Base-by-base conservation (phyloP, 2,329 filamentous ascomycete genomes). In the Chaetomium strumarium region DNA sequence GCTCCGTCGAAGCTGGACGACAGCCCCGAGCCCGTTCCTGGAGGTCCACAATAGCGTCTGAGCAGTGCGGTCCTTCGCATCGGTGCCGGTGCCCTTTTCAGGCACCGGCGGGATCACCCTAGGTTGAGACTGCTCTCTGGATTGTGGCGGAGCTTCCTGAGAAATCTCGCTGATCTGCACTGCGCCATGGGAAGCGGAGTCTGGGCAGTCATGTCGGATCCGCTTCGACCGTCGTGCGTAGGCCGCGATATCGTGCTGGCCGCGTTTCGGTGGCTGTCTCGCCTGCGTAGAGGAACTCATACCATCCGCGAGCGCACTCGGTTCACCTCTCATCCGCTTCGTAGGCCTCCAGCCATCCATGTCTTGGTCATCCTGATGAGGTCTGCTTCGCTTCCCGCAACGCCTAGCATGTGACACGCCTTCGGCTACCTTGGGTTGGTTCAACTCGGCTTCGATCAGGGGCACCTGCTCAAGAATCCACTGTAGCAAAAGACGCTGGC, bases 391-490 rank as follows among this genome's bases (percentile, higher is more conserved):
- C 38, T 41, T 41, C 36, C 3, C 47, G 39, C 33, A 1, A 43
- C 33, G 38, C 33, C 17, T 12, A 19, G 31, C 12, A 9, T 16
- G 17, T 20, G 39, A 38, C 19, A 19, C 48, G 41, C 24, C 42
- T 36, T 46, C n/a, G n/a, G n/a, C n/a, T n/a, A n/a, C n/a, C n/a
- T n/a, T 36, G 3, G 41, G 12, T 20, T 40, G 34, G 40, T 33
- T 34, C 34, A 53, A n/a, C 46, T 50, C 46, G 14, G 41, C 46
- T 17, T 49, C 51, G 3, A 53, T 36, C 12, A 46, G 20, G 10
- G 51, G 51, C n/a, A 53, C 17, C 36, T 53, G 46, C 6, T 45
- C 41, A 1, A 49, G 46, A 17, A 49, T 20, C 51, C 41, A 53
- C 30, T 53, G 41, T 19, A 53, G 24, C 19, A 49, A 29, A 20